Conservation (phyloP, 306 rosid genomes). For the Bauhinia variegata region DNA sequence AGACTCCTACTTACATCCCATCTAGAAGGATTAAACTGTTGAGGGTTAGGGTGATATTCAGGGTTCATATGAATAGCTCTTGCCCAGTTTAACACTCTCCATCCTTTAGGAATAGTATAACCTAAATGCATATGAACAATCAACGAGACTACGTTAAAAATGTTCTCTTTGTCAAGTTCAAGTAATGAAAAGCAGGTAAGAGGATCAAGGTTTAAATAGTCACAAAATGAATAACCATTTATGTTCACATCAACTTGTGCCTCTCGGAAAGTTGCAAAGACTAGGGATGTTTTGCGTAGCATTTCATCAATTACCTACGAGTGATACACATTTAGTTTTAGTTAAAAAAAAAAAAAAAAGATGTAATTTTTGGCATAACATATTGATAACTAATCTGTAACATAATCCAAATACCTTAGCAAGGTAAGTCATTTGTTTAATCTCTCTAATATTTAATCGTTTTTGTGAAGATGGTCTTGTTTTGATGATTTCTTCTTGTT, state of each 20-base stretch:
- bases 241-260: conserved; percentile 41
- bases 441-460: conserved; percentile 38
- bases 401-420: too few relatives aligned
- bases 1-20: conserved; percentile 49
- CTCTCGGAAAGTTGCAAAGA: conserved; percentile 32
- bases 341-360: too few relatives aligned
- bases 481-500: conserved; percentile 52
- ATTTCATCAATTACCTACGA: conserved; percentile 40
- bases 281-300: conserved; percentile 28
- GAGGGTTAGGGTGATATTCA: conserved; percentile 44
- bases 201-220: neutral
- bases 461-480: conserved; percentile 35
- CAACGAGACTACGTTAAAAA: too few relatives aligned
- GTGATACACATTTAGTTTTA: too few relatives aligned
- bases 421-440: too few relatives aligned
- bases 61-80: conserved; percentile 46
- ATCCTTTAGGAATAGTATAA: conserved; percentile 52
- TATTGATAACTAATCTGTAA: too few relatives aligned
- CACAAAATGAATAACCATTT: conserved; percentile 16
- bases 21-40: conserved; percentile 56
- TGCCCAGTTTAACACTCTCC: conserved; percentile 53
- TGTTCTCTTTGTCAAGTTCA: neutral
- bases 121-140: conserved; percentile 31
- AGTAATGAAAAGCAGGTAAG: too few relatives aligned
- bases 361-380: too few relatives aligned